Base-by-base conservation (phyloP, 331 rosid genomes). In the Saraca asoca region DNA sequence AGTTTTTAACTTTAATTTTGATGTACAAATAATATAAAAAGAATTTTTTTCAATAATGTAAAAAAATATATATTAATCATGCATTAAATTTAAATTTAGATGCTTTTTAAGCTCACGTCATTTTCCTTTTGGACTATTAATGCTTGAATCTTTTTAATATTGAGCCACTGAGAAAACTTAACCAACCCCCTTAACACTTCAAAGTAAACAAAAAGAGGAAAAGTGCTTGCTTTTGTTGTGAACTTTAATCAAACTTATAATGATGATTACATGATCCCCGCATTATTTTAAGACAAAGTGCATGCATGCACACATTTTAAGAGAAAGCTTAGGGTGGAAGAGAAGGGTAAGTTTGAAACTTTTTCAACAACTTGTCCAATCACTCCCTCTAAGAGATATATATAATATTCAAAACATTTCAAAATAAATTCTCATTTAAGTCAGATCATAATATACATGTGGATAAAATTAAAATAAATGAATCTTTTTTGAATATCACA, bases 271-370 rank as follows among this genome's bases (percentile, higher is more conserved):
- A 68, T n/a, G 67, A 72, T 33, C 65, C 42, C 70, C 65, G 31
- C 50, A 58, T 35, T 8, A 51, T 29, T 42, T 17, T 8, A 51
- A 38, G 46, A 5, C n/a, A 63, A 62, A 56, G 71, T 62, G 55
- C 54, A 45, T 56, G 75, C 75, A 67, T 62, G 66, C 70, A 71
- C 66, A 68, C 58, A 53, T 19, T 66, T 76, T 62, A 63, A 45
- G 3, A 74, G 50, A 34, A 72, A 64, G 5, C 62, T 46, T 66
- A 51, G 29, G 45, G 63, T 12, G 67, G 24, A 68, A 58, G 70
- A 58, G 63, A 76, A 63, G 58, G 16, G 18, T 61, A 67, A 10
- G 42, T 52, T 33, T 35, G 6, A 16, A 8, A 62, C 62, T 66
- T 62, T 66, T 41, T 57, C 39, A 33, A 29, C 31, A 24, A 3